Base-by-base conservation (phyloP, 805 yeast species). In the Monosporozyma yasuniensis region DNA sequence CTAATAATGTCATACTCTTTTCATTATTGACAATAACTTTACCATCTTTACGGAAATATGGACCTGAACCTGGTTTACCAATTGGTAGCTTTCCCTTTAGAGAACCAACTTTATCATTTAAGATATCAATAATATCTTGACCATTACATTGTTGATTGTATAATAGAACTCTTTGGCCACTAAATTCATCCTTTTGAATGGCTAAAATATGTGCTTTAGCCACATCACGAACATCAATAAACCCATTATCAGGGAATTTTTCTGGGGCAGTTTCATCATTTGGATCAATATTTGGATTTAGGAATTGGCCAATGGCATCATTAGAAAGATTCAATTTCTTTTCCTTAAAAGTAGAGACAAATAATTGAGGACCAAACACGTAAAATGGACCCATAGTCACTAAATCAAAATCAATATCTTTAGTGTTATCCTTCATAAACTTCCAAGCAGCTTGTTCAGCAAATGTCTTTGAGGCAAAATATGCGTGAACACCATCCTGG, bases 401-500 rank as follows among this genome's bases (percentile, higher is more conserved):
- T 25, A 77, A 50, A n/a, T 61, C 59, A 58, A 74, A 75, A 30
- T 59, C 57, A 4, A 74, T 72, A 11, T 66, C 61, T 25, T 71
- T 69, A 14, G 61, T 59, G 44, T 67, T 65, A 42, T 50, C 58
- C 39, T 72, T 61, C n/a, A 70, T 51, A 53, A 78, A 79, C 1
- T 77, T 72, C 78, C 85, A 78, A n/a, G 78, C 78, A 2, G 80
- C 76, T 53, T 67, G 58, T 65, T 83, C 85, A 30, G 85, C 86
- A 56, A 68, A 66, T 11, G 62, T 72, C 64, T 80, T 58, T 34
- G 83, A 72, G 41, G 72, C 72, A 45, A 61, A 52, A 50, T 70
- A 72, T 8, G 71, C 73, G 16, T 37, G 38, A 8, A 49, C 34
- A 25, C 59, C 55, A 32, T 56, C 49, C 19, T 21, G 23, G 38